These are phyloP conservation scores for Ceratocystis cubensis DNA, from an alignment of 2,329 filamentous ascomycete genomes.

Conservation along the genomic window DNA sequence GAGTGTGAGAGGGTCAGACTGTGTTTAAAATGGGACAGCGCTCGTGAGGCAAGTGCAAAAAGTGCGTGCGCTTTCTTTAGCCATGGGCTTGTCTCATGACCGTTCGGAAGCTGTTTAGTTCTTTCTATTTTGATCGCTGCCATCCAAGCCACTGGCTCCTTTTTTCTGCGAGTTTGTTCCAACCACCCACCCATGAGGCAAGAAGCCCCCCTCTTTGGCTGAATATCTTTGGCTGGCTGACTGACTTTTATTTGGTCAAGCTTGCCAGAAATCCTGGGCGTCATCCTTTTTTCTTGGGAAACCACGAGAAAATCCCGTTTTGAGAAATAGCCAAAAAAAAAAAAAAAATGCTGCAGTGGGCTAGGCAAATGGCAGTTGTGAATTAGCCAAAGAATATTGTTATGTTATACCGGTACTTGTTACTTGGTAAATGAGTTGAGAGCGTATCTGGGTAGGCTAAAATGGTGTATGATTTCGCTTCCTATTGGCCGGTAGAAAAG, in stretches of 20 bases:
- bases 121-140: constrained; percentile 19
- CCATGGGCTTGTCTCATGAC: constrained; percentile 2
- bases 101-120: background rate
- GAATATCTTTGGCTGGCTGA: background rate
- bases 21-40: too few relatives aligned
- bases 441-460: background rate
- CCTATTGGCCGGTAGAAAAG: background rate
- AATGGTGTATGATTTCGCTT: background rate
- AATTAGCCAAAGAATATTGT: too few relatives aligned
- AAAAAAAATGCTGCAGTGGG: too few relatives aligned
- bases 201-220: too few relatives aligned
- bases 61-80: background rate
- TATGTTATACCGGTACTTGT: background rate
- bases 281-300: too few relatives aligned
- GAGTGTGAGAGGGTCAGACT: background rate
- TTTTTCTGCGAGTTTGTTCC: background rate
- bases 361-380: too few relatives aligned
- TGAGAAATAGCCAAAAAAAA: too few relatives aligned
- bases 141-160: constrained; percentile 12
- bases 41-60: background rate
- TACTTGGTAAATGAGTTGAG: background rate
- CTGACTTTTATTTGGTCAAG: background rate
- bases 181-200: background rate
- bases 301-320: too few relatives aligned
- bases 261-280: background rate